phyloP scores from a whole-genome alignment of 441 rosid genomes.

The Populus hybrid region DNA sequence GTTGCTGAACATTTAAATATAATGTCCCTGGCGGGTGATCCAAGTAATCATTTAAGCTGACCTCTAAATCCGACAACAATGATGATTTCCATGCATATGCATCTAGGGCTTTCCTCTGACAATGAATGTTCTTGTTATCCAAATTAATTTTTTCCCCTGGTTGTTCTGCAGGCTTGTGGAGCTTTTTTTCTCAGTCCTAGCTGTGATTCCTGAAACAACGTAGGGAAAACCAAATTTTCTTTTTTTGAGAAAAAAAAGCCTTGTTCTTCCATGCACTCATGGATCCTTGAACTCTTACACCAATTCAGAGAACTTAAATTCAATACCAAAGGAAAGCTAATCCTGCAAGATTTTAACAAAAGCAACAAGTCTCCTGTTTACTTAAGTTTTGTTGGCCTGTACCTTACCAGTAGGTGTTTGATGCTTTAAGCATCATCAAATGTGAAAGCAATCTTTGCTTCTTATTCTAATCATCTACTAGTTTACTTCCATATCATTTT shows the following conservation, averaged over 20 bases:
- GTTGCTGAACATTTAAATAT: background rate
- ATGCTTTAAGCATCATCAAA: constrained; percentile 43
- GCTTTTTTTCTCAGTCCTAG: background rate
- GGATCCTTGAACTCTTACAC: background rate
- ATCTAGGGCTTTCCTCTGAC: background rate
- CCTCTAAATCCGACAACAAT: background rate
- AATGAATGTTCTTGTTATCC: background rate
- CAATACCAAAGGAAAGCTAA: background rate
- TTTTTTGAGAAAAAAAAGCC: background rate
- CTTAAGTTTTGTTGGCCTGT: constrained; percentile 21
- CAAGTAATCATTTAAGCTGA: background rate
- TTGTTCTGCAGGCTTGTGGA: background rate
- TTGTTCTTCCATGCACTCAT: background rate
- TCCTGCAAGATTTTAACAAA: background rate
- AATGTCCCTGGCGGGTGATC: background rate
- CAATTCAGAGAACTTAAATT: background rate
- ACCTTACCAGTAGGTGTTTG: constrained; percentile 34
- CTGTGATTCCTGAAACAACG: background rate
- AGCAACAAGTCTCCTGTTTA: background rate
- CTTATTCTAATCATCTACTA: background rate
- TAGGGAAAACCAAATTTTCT: background rate
- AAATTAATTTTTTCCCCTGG: background rate
- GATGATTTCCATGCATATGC: background rate
- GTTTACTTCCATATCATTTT: background rate
- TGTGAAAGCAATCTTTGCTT: constrained; percentile 32